Evolutionary conservation across 306 rosid genomes (phyloP).

Genomic region (Carpinus fangiana): DNA sequence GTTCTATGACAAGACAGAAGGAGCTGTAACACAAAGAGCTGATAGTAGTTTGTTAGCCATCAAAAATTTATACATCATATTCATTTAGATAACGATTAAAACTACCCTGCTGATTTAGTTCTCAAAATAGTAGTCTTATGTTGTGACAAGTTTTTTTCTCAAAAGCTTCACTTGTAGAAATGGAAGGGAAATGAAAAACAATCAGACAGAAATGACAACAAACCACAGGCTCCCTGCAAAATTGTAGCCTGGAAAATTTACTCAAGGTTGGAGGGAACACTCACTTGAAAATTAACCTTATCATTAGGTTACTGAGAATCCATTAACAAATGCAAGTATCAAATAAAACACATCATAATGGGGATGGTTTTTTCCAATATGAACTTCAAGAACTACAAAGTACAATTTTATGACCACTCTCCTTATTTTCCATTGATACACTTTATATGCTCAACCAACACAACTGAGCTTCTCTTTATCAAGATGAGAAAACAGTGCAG

Average conservation of each 20-base stretch:
- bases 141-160: background rate
- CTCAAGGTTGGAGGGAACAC: background rate
- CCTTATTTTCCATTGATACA: too few relatives aligned
- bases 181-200: background rate
- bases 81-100: too few relatives aligned
- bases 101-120: too few relatives aligned
- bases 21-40: too few relatives aligned
- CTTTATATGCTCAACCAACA: background rate
- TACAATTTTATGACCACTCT: background rate
- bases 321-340: background rate
- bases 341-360: background rate
- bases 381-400: background rate
- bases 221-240: background rate
- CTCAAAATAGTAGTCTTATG: background rate
- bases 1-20: background rate
- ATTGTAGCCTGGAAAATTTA: background rate
- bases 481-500: background rate
- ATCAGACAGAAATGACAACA: too few relatives aligned
- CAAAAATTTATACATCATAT: background rate
- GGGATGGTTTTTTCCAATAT: background rate
- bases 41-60: background rate
- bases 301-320: background rate
- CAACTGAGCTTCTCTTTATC: background rate
- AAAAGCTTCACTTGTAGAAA: background rate
- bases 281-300: background rate